A percentile compares a stretch with the other conserved stretches of the same genome.
These are phyloP conservation scores for Penium margaritaceum DNA, from an alignment of 139 green algal genomes.

Conservation along the genomic window DNA sequence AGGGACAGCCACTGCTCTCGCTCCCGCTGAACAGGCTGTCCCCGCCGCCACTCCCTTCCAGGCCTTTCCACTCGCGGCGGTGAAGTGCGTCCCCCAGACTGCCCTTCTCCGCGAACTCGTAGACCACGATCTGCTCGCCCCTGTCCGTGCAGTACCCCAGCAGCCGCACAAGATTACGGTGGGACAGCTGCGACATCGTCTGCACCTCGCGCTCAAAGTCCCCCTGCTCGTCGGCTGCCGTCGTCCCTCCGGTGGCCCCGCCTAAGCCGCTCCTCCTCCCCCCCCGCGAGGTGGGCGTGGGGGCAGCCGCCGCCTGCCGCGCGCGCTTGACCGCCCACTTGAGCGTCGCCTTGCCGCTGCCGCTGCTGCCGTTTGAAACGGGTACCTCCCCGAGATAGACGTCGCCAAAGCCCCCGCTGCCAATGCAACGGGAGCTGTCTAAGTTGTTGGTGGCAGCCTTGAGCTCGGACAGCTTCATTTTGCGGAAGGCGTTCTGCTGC, in stretches of 20 bases:
- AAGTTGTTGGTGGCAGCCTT: slow-evolving; percentile 22
- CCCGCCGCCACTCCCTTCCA: too few relatives aligned
- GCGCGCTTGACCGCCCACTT: slow-evolving; percentile 18
- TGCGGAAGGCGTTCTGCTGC: too few relatives aligned
- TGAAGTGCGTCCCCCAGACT: too few relatives aligned
- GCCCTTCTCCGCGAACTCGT: slow-evolving; percentile 15
- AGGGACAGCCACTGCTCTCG: too few relatives aligned
- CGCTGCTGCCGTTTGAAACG: neutral
- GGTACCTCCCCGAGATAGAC: slow-evolving; percentile 11
- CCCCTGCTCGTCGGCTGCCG: neutral
- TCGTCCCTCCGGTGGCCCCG: too few relatives aligned
- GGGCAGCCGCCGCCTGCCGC: too few relatives aligned
- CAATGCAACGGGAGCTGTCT: neutral
- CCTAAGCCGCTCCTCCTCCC: too few relatives aligned
- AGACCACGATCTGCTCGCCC: slow-evolving; percentile 24
- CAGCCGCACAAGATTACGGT: slow-evolving; percentile 45
- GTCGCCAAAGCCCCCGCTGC: slow-evolving; percentile 27
- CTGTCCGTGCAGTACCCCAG: slow-evolving; percentile 49
- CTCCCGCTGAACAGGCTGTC: too few relatives aligned
- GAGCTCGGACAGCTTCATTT: neutral
- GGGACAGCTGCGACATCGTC: slow-evolving; percentile 35
- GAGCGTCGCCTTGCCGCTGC: too few relatives aligned
- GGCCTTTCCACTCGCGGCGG: too few relatives aligned
- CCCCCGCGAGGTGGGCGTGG: too few relatives aligned
- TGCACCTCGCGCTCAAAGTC: slow-evolving; percentile 31